Evolutionary conservation across 805 yeast genomes (phyloP), one percentile per base, ranked within the genome.

Genomic region (Sungouiella thailandica): DNA sequence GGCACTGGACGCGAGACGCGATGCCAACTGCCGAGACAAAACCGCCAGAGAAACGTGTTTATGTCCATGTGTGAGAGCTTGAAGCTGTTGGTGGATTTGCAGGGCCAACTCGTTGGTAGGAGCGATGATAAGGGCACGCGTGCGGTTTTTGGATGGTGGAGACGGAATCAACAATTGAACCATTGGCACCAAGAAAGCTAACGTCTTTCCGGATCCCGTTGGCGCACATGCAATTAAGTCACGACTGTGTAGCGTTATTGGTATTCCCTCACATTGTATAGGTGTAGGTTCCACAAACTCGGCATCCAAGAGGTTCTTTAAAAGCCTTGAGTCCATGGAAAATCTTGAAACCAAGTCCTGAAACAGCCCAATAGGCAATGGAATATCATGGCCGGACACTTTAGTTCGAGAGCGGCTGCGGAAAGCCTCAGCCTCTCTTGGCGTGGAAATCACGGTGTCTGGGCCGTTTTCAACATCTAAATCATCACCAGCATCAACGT

Each of bases 181-280:
- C 47, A 90, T 49, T 4, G 99, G 98, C 12, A 88, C 75, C 36
- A 85, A 63, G 53, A 83, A 93, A 19, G 97, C 95, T 31, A 93
- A 66, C 0, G 98, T 93, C 56, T 93, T 93, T 68, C 98, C 98
- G 4, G 97, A 87, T 48, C 98, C 98, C 1, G 98, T 93, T 29
- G 97, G 97, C 0, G 97, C 97, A 69, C 96, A 86, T 1, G 95
- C 95, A 27, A 93, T 67, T 22, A 93, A 55, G 53, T 90, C 97
- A 39, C 95, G 74, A 18, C 68, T 72, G 34, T 75, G 69, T 34
- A 87, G 60, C 10, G 85, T 60, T 7, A 78, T 65, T 2, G 98
- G 97, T 26, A 93, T 79, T 2, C 88, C 78, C 57, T 93, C 97
- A 41, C 87, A 75, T 61, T 93, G 99, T 48, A 93, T 85, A 3